Percentiles rank a stretch among this genome's conserved stretches.
These are phyloP conservation scores for Cystofilobasidium macerans DNA, from an alignment of 768 basidiomycete genomes.

Conservation along the genomic window DNA sequence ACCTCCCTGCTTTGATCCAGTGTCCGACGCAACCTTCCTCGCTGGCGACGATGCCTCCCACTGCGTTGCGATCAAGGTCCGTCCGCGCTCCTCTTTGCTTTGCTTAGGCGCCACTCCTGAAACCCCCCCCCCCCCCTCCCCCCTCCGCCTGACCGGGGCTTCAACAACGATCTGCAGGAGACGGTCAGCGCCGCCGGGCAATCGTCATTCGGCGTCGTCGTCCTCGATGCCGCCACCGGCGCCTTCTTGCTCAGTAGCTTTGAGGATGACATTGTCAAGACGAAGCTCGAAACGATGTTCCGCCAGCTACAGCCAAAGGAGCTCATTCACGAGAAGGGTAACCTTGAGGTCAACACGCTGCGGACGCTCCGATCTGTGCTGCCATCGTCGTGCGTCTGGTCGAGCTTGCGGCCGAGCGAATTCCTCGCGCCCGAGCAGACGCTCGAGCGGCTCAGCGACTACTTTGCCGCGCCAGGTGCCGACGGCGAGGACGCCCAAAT, in stretches of 20 bases:
- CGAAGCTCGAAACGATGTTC: slow-evolving; percentile 84
- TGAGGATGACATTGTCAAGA: slow-evolving; percentile 83
- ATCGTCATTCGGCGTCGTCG: slow-evolving; percentile 71
- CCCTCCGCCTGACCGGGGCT: too few species aligned
- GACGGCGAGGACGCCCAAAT: slow-evolving; percentile 35
- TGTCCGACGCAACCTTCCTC: slow-evolving; percentile 78
- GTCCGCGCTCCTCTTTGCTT: slow-evolving; percentile 11
- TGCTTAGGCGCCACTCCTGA: too few species aligned
- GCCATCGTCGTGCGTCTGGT: slow-evolving; percentile 75
- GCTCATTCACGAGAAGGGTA: slow-evolving; percentile 80
- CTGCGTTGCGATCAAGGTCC: slow-evolving; percentile 70
- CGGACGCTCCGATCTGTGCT: slow-evolving; percentile 71
- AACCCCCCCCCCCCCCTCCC: too few species aligned
- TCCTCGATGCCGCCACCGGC: slow-evolving; percentile 87
- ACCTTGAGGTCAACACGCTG: slow-evolving; percentile 68
- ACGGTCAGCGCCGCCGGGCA: slow-evolving; percentile 8
- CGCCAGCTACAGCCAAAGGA: slow-evolving; percentile 85
- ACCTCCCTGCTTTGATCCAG: slow-evolving; percentile 28
- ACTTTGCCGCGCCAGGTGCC: slow-evolving; percentile 28
- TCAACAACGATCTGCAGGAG: too few species aligned
- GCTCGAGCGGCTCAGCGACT: slow-evolving; percentile 28
- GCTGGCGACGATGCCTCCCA: slow-evolving; percentile 90
- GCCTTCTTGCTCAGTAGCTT: slow-evolving; percentile 85
- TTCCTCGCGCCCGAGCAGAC: slow-evolving; percentile 48
- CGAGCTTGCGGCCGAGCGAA: slow-evolving; percentile 47